A percentile compares a stretch with the other conserved stretches of the same genome.
Conservation (phyloP, 169 alveolate species). For the Cryptosporidium andersoni region DNA sequence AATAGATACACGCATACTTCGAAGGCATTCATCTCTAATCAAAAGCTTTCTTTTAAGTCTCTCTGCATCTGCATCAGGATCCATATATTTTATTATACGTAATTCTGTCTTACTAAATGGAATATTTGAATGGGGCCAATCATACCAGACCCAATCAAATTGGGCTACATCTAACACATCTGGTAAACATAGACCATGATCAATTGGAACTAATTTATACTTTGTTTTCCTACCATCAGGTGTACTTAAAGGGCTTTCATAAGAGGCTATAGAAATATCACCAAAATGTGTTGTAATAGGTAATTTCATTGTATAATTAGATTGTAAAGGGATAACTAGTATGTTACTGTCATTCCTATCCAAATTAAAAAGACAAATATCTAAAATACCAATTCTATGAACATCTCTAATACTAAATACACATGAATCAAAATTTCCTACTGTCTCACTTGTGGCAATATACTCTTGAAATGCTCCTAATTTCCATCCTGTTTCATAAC, state of each 20-base stretch:
- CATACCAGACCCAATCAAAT: slow-evolving; percentile 97
- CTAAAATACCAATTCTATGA: slow-evolving; percentile 95
- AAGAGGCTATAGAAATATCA: not conserved
- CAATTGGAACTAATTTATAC: slow-evolving; percentile 96
- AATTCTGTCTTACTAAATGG: slow-evolving; percentile 86
- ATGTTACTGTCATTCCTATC: slow-evolving; percentile 98
- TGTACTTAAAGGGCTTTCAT: slow-evolving; percentile 71
- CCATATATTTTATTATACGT: slow-evolving; percentile 81
- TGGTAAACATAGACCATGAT: slow-evolving; percentile 97
- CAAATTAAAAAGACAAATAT: slow-evolving; percentile 94
- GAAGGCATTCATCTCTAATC: slow-evolving; percentile 87
- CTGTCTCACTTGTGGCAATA: slow-evolving; percentile 89
- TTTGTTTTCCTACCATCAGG: slow-evolving; percentile 78
- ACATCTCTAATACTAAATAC: slow-evolving; percentile 94
- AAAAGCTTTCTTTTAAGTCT: slow-evolving; percentile 82
- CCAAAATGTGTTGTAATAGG: not conserved
- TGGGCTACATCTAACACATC: slow-evolving; percentile 95
- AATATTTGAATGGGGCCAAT: slow-evolving; percentile 94
- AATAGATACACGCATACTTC: slow-evolving; percentile 89
- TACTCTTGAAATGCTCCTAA: slow-evolving; percentile 89
- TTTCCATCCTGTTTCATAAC: slow-evolving; percentile 82
- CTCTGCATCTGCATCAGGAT: slow-evolving; percentile 90
- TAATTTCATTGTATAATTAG: slow-evolving; percentile 59
- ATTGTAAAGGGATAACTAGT: slow-evolving; percentile 84
- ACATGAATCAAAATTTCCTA: slow-evolving; percentile 92